Evolutionary conservation across 371 early-diverging fungal species (phyloP).

Genomic region (Batkoa obscura): DNA sequence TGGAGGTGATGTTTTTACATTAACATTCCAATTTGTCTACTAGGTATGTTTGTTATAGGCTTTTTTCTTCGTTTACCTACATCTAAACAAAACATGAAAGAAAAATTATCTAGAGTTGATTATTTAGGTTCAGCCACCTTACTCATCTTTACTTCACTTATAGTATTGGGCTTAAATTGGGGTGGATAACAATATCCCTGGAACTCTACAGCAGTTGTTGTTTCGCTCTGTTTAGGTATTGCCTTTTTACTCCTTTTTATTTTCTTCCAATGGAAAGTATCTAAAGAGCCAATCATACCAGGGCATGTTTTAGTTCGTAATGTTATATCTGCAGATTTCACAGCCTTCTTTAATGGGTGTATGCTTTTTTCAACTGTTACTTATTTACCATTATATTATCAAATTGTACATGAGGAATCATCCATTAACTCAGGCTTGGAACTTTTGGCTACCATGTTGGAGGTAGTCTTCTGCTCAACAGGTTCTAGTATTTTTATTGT

Average conservation of each 20-base stretch:
- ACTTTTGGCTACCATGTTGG: slow-evolving; percentile 36
- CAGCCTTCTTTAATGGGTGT: slow-evolving; percentile 39
- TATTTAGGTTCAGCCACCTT: slow-evolving; percentile 1
- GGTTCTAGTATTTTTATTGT: slow-evolving; percentile 27
- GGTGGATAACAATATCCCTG: slow-evolving; percentile 34
- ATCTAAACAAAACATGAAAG: slow-evolving; percentile 16
- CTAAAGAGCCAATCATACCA: slow-evolving; percentile 34
- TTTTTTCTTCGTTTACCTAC: slow-evolving; percentile 27
- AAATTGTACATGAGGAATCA: slow-evolving; percentile 15
- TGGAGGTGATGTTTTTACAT: slow-evolving; percentile 59
- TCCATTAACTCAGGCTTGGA: slow-evolving; percentile 38
- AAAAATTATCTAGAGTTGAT: slow-evolving; percentile 24
- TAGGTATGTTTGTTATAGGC: slow-evolving; percentile 25
- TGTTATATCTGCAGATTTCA: slow-evolving; percentile 18
- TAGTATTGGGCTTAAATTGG: slow-evolving; percentile 9
- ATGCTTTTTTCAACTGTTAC: slow-evolving; percentile 45
- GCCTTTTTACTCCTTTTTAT: slow-evolving; percentile 33
- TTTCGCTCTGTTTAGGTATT: slow-evolving; percentile 35
- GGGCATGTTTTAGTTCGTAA: slow-evolving; percentile 21
- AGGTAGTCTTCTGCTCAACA: slow-evolving; percentile 26
- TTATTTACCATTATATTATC: slow-evolving; percentile 42
- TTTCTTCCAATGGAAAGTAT: slow-evolving; percentile 30
- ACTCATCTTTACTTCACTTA: not conserved
- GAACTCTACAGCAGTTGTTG: slow-evolving; percentile 27
- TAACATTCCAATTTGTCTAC: slow-evolving; percentile 45